Percentiles rank a stretch among this genome's conserved stretches.
These are phyloP conservation scores for Trifolium pratense DNA, from an alignment of 306 rosid species.

Conservation along the genomic window DNA sequence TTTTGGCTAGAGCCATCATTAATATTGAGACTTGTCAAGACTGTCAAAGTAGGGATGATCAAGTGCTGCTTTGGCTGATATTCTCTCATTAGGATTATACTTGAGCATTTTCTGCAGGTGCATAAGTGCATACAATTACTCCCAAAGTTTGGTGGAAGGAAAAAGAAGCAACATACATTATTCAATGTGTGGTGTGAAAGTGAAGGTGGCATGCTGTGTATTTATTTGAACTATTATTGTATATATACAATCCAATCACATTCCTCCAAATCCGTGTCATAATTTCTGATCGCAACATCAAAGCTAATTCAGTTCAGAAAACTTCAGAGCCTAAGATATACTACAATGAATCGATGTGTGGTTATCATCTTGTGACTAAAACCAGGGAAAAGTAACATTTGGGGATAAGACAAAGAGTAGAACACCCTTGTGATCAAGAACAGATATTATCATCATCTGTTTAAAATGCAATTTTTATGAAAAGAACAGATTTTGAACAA, in stretches of 20 bases:
- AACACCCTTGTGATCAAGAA: not conserved
- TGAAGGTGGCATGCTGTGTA: slow-evolving; percentile 10
- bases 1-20: slow-evolving; percentile 27
- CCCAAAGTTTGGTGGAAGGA: slow-evolving; percentile 1
- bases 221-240: not conserved
- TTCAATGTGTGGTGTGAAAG: not conserved
- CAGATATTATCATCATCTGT: not conserved
- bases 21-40: slow-evolving; percentile 91
- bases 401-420: not conserved
- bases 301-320: slow-evolving; percentile 15
- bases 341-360: slow-evolving; percentile 16
- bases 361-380: slow-evolving; percentile 28
- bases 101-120: slow-evolving; percentile 82
- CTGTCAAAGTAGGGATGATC: slow-evolving; percentile 93
- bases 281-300: not conserved
- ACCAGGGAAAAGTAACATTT: not conserved
- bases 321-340: slow-evolving; percentile 6
- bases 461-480: not conserved
- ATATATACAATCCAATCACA: slow-evolving; percentile 4
- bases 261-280: not conserved
- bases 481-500: not conserved
- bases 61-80: slow-evolving; percentile 96
- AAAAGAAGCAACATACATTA: slow-evolving; percentile 18
- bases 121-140: slow-evolving; percentile 34
- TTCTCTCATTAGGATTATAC: slow-evolving; percentile 84